Evolutionary conservation across 2,329 filamentous ascomycete genomes (phyloP), one percentile per base, ranked within the genome.

Genomic region (Fusarium ramigenum): DNA sequence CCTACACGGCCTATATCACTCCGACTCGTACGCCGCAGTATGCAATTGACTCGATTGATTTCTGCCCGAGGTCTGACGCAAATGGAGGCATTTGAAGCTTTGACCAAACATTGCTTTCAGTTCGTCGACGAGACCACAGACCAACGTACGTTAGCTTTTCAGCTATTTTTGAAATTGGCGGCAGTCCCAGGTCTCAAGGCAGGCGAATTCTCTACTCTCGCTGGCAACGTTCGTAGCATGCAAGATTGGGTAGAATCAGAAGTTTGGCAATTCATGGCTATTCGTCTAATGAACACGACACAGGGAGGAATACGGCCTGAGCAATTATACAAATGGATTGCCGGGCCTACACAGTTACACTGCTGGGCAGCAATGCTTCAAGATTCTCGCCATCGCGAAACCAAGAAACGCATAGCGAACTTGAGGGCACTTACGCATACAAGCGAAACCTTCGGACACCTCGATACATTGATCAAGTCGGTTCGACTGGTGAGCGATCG

Each of bases 141-240:
- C 18, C 63, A 60, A 28, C 68, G 57, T 14, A 32, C 46, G 16
- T 59, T 74, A 40, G 53, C 59, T 15, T 72, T 56, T 39, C 63
- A 74, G 14, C 39, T 74, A 15, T 37, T 74, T 18, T 43, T 74
- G 32, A 72, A 67, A 32, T 36, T 72, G 19, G 71, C 63, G 21
- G 28, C 44, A 34, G 34, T 52, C 21, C 43, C 43, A 9, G 32
- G 39, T 23, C 42, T 74, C 21, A 37, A 43, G 25, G 54, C 32
- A 23, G 23, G 18, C 15, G 39, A 47, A 40, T 56, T 74, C 40
- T 15, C 28, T 9, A 18, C 32, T 18, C 11, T 74, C n/a, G 57
- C 58, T 25, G n/a, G n/a, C 42, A 46, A 40, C n/a, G 9, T 46
- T 21, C 16, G 49, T 14, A 32, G 34, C 11, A 32, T 19, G 16